Conservation (phyloP, 1,139 yeast genomes). For the Eremothecium coryli region DNA sequence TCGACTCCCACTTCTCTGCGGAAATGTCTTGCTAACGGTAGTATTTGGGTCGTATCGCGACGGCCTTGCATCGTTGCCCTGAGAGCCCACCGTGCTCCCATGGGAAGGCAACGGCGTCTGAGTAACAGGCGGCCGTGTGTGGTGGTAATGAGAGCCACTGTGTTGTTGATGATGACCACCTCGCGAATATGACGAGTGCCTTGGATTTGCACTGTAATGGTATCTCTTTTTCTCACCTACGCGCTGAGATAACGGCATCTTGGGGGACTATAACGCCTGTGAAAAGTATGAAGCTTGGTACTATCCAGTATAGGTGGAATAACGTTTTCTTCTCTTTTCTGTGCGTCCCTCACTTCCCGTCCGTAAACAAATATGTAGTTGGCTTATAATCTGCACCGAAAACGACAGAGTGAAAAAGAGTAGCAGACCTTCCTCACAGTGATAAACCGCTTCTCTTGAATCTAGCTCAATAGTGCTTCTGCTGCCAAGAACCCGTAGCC, state of each 20-base stretch:
- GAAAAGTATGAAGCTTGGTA: too few species aligned
- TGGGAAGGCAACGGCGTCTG: background rate
- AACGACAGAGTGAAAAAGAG: too few species aligned
- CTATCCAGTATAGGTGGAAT: too few species aligned
- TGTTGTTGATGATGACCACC: constrained; percentile 7
- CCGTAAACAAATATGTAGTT: too few species aligned
- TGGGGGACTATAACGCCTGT: too few species aligned
- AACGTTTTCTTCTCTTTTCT: background rate
- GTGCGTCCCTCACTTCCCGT: background rate
- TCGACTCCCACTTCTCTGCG: constrained; percentile 15
- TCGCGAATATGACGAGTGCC: constrained; percentile 14
- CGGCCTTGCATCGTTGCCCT: constrained; percentile 12
- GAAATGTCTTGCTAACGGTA: constrained; percentile 9
- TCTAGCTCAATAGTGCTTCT: too few species aligned
- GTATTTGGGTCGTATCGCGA: constrained; percentile 23
- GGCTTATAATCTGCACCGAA: too few species aligned
- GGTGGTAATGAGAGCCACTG: background rate
- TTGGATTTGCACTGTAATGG: constrained; percentile 24
- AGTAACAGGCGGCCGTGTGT: background rate
- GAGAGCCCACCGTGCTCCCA: background rate
- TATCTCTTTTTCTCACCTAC: constrained; percentile 26
- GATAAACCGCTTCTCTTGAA: too few species aligned
- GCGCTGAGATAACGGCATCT: constrained; percentile 17
- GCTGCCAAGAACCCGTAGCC: too few species aligned
- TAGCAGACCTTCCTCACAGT: too few species aligned